Base-by-base conservation (phyloP, 345 rosid species). In the Euphorbia lathyris region DNA sequence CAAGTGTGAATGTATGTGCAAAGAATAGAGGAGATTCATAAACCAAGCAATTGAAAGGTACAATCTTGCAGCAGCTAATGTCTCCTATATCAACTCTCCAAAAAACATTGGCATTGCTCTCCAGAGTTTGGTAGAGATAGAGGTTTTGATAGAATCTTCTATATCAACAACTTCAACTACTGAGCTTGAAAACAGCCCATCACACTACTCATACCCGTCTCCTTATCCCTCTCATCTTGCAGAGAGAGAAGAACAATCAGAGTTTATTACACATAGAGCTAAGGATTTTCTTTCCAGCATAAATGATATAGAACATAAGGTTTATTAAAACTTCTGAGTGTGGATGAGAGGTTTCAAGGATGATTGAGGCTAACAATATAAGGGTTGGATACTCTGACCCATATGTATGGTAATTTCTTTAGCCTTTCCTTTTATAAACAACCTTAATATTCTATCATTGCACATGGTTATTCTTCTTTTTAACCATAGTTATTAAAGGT, bases 191-290 rank as follows among this genome's bases (percentile, higher is more conserved):
- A 87, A 84, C 68, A 84, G 96, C 14, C 90, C 98, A 19, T 90
- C 97, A 13, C 92, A 83, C 38, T 90, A 84, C 19, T 89, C 96
- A 26, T 87, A 82, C 79, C 89, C 84, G 2, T 90, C 92, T 5
- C 95, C 95, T 2, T 84, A 90, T 59, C 86, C 87, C 12, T 81
- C 92, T 5, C 87, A 81, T 62, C 10, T 72, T 7, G 86, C 72
- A 48, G 92, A 88, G 70, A 88, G 93, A 83, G 97, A 94, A 69
- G 97, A 94, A 66, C 97, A 95, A 25, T 94, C 97, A 0, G 96
- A 91, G 78, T 94, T 85, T 71, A 91, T 94, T 48, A 94, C 97
- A 11, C 98, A 91, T 66, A 90, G 97, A 83, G 98, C 97, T 26
- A 94, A 94, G 70, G 96, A 94, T 79, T 91, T 91, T 81, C 81